These are phyloP conservation scores for Batkoa obscura DNA, from an alignment of 371 early-diverging fungal genomes.

Conservation along the genomic window DNA sequence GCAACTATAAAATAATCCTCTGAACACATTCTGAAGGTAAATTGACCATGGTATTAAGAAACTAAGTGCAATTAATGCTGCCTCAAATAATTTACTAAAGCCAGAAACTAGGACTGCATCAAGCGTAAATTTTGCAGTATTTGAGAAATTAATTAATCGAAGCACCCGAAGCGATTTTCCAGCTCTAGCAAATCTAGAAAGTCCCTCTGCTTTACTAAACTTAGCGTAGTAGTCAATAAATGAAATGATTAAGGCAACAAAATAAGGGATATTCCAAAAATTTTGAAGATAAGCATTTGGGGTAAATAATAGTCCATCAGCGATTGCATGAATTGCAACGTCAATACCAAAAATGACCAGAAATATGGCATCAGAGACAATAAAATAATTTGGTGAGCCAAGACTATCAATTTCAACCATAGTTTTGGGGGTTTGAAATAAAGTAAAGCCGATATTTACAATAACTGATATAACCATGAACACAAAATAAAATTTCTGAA, in stretches of 20 bases:
- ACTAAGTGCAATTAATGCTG: conserved; percentile 25
- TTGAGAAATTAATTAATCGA: conserved; percentile 23
- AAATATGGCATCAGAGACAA: conserved; percentile 23
- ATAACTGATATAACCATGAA: conserved; percentile 23
- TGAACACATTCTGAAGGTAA: conserved; percentile 39
- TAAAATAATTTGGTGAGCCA: conserved; percentile 8
- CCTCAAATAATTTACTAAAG: conserved; percentile 36
- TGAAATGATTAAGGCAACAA: conserved; percentile 14
- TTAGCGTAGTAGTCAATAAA: not conserved
- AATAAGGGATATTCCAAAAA: conserved; percentile 42
- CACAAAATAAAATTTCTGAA: conserved; percentile 11
- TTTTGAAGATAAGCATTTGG: conserved; percentile 42
- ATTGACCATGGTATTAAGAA: conserved; percentile 47
- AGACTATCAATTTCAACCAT: not conserved
- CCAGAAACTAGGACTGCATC: conserved; percentile 15
- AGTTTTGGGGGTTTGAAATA: conserved; percentile 16
- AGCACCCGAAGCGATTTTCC: conserved; percentile 41
- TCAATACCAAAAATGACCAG: conserved; percentile 34
- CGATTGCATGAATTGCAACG: conserved; percentile 35
- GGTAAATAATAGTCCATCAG: conserved; percentile 41
- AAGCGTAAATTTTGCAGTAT: conserved; percentile 4
- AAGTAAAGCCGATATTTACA: conserved; percentile 29
- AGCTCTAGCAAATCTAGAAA: conserved; percentile 35
- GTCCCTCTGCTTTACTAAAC: conserved; percentile 16
- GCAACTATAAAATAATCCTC: conserved; percentile 32